Base-by-base conservation (phyloP, 495 filamentous ascomycete genomes). In the Podospora fimiseda region DNA sequence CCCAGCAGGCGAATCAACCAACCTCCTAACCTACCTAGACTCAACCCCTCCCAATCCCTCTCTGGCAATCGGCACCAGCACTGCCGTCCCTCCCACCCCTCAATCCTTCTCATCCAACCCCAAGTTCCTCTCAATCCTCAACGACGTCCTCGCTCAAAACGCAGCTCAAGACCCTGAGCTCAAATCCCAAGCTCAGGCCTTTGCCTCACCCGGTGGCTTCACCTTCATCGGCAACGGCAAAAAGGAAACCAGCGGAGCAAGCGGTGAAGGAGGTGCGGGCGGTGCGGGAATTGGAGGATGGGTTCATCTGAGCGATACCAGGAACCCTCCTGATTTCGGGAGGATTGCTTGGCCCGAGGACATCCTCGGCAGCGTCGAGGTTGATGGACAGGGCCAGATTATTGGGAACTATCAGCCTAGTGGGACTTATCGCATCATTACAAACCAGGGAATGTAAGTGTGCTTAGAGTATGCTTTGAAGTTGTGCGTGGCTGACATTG, bases 341-440 rank as follows among this genome's bases (percentile, higher is more conserved):
- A 69, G 93, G 46, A 95, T 96, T 60, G 87, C 92, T 42, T 88
- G 86, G 65, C 83, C 86, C 0, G 91, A 95, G 68, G 89, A 97
- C 71, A 97, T 97, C 51, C 84, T 97, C 61, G 92, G 92, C 27
- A 96, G 91, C 61, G 75, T 96, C 43, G 85, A 93, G 64, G 88
- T 95, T 9, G 85, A 95, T 74, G 80, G 77, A 2, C 56, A 77
- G 16, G 92, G 92, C 1, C 70, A 79, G n/a, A 88, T 96, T 61
- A 49, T 80, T 15, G 70, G 80, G 51, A 79, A 80, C n/a, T 87
- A 80, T 60, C 79, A 88, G 68, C 58, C 70, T 21, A 85, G 81
- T 57, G 80, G 82, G 14, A 86, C 82, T 13, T 89, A 88, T 68
- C 75, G 86, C 36, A 71, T 88, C 21, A 59, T 86, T 47, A 88